Percentiles rank a stretch among this genome's conserved stretches.
These are phyloP conservation scores for Terfezia claveryi DNA, from an alignment of 495 filamentous ascomycete genomes.

Conservation along the genomic window DNA sequence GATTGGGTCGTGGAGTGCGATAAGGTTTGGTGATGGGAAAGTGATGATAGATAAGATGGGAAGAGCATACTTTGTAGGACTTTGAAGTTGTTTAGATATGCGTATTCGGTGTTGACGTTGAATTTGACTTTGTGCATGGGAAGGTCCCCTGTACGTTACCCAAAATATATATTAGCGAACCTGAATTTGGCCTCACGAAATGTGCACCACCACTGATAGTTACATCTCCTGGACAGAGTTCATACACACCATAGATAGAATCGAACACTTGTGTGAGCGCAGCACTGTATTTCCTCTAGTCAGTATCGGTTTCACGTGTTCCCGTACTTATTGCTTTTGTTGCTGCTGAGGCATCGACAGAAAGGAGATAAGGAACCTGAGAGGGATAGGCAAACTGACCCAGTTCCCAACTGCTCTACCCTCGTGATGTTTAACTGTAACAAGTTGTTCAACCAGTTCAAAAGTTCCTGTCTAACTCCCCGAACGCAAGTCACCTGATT, in stretches of 20 bases:
- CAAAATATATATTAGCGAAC: not conserved
- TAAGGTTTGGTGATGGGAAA: not conserved
- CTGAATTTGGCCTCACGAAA: too few relatives aligned
- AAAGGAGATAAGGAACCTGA: slow-evolving; percentile 16
- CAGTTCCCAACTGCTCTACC: slow-evolving; percentile 96
- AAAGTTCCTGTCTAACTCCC: slow-evolving; percentile 62
- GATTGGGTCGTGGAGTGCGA: not conserved
- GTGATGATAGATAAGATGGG: not conserved
- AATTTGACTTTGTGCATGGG: slow-evolving; percentile 96
- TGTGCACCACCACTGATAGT: too few relatives aligned
- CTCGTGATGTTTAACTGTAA: slow-evolving; percentile 94
- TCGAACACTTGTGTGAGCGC: slow-evolving; percentile 94
- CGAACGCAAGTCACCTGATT: too few relatives aligned
- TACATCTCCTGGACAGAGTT: too few relatives aligned
- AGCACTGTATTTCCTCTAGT: slow-evolving; percentile 83
- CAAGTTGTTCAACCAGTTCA: slow-evolving; percentile 93
- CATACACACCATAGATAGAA: slow-evolving; percentile 62
- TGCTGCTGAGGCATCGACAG: not conserved
- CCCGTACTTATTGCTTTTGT: not conserved
- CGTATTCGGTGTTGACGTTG: slow-evolving; percentile 91
- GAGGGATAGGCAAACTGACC: slow-evolving; percentile 37
- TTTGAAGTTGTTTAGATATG: slow-evolving; percentile 95
- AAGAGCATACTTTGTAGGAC: slow-evolving; percentile 62
- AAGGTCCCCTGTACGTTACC: slow-evolving; percentile 42
- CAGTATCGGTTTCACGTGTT: slow-evolving; percentile 76